These are phyloP conservation scores for Xylariaceae sp. DNA, from an alignment of 2,329 filamentous ascomycete species.

Conservation along the genomic window DNA sequence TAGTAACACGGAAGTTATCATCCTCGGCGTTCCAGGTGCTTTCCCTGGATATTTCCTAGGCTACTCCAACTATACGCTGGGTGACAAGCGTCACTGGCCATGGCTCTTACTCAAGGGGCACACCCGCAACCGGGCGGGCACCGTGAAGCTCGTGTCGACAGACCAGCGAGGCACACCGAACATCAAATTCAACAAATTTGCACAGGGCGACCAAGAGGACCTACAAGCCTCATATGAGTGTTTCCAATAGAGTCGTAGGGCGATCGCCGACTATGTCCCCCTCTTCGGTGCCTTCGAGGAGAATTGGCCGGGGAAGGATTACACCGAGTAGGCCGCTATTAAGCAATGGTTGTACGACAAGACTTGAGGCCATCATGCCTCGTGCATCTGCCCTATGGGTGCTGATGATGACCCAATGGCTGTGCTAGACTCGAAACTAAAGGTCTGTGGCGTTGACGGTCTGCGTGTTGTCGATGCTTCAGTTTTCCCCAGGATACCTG, in stretches of 20 bases:
- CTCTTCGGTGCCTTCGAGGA: conserved; percentile 14
- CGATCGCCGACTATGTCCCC: conserved; percentile 33
- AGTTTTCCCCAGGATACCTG: conserved; percentile 45
- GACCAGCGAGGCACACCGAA: conserved; percentile 65
- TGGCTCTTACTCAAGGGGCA: conserved; percentile 62
- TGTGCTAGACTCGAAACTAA: conserved; percentile 58
- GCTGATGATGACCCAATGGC: conserved; percentile 55
- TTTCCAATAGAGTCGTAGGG: conserved; percentile 56
- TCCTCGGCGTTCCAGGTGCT: conserved; percentile 12
- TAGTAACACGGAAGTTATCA: conserved; percentile 34
- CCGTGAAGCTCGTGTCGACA: conserved; percentile 60
- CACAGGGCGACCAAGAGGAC: conserved; percentile 53
- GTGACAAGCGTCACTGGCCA: conserved; percentile 41
- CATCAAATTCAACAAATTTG: conserved; percentile 65
- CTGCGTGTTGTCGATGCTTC: conserved; percentile 63
- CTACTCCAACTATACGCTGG: conserved; percentile 39
- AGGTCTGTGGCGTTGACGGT: conserved; percentile 56
- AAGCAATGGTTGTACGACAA: conserved; percentile 25
- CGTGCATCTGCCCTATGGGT: conserved; percentile 33
- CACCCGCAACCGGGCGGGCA: conserved; percentile 62
- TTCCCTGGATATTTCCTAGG: conserved; percentile 22
- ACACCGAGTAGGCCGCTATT: conserved; percentile 15
- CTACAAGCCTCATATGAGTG: conserved; percentile 62
- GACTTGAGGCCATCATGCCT: conserved; percentile 35
- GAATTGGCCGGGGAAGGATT: conserved; percentile 10